Evolutionary conservation across 306 rosid species (phyloP), one percentile per base, ranked within the genome.

Genomic region (Betula pendula): DNA sequence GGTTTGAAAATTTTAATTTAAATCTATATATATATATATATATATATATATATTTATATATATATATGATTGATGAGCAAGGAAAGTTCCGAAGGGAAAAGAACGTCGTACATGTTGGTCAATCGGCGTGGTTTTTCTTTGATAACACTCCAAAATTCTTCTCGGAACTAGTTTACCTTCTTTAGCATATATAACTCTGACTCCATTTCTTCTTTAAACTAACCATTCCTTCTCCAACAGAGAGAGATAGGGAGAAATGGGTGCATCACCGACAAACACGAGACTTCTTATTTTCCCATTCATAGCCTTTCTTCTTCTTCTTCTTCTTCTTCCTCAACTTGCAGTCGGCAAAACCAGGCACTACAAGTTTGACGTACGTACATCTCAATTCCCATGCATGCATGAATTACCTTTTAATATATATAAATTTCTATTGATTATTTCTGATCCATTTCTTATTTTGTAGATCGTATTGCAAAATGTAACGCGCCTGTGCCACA

Each of bases 401-500:
- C 24, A n/a, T 20, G 60, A 45, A 42, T 31, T 62, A 15, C 12
- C 68, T n/a, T n/a, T n/a, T n/a, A n/a, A n/a, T n/a, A n/a, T n/a
- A n/a, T n/a, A n/a, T n/a, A n/a, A n/a, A n/a, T 31, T 35, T 8
- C 45, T 33, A 4, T 7, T 12, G 0, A 4, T 44, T n/a, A 1
- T 44, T 42, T 45, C 11, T 19, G n/a, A n/a, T 7, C 0, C 19
- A 4, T n/a, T 16, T 12, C 4, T 17, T 25, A 14, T 33, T 15
- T 17, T 53, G 51, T 15, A 73, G 76, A 55, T 73, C 29, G 0
- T 14, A 8, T 0, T 55, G 4, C 68, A 38, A 55, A 55, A 53
- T 35, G 38, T 53, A 4, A 73, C 76, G 10, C 65, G 76, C 9
- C 17, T 73, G 67, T 73, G 76, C 76, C 76, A 73, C 48, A 73